phyloP scores from a whole-genome alignment of 23 red algal genomes.

The Gracilaria vermiculophylla region DNA sequence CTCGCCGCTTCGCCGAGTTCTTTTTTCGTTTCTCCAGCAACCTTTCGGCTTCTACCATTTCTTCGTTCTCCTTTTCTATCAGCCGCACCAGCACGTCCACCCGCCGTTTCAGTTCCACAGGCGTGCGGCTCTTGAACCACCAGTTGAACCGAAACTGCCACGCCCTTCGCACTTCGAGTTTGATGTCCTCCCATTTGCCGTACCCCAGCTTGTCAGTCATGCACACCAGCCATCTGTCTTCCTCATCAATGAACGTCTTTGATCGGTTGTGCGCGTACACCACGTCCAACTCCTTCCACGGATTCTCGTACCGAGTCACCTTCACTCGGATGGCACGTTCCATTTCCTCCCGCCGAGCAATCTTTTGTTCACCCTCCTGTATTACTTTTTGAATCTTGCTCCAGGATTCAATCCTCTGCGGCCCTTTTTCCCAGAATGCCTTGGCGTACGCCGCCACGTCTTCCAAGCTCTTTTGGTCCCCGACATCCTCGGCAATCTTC shows the following conservation, averaged over 20 bases:
- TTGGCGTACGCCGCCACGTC: slow-evolving; percentile 78
- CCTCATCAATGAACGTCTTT: slow-evolving; percentile 89
- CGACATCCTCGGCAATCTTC: slow-evolving; percentile 87
- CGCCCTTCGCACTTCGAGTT: slow-evolving; percentile 81
- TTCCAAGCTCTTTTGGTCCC: slow-evolving; percentile 67
- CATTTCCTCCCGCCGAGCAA: slow-evolving; percentile 88
- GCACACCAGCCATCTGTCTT: slow-evolving; percentile 96
- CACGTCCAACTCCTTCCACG: slow-evolving; percentile 91
- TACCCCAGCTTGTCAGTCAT: slow-evolving; percentile 93
- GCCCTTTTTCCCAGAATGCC: slow-evolving; percentile 92
- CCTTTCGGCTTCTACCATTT: slow-evolving; percentile 46
- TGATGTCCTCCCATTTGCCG: slow-evolving; percentile 93
- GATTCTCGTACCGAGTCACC: slow-evolving; percentile 85
- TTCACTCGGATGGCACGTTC: slow-evolving; percentile 79
- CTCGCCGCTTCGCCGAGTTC: slow-evolving; percentile 40
- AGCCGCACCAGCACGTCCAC: slow-evolving; percentile 88
- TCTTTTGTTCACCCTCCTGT: slow-evolving; percentile 90
- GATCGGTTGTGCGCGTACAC: slow-evolving; percentile 63
- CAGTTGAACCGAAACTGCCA: slow-evolving; percentile 98
- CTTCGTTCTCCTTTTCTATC: slow-evolving; percentile 86
- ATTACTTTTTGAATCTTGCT: slow-evolving; percentile 74
- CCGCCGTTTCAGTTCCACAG: slow-evolving; percentile 88
- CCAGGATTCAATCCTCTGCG: slow-evolving; percentile 77
- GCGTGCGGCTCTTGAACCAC: slow-evolving; percentile 94
- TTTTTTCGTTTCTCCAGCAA: slow-evolving; percentile 60